Conservation (phyloP, 2,329 filamentous ascomycete species). For the Rhynchosporium graminicola region DNA sequence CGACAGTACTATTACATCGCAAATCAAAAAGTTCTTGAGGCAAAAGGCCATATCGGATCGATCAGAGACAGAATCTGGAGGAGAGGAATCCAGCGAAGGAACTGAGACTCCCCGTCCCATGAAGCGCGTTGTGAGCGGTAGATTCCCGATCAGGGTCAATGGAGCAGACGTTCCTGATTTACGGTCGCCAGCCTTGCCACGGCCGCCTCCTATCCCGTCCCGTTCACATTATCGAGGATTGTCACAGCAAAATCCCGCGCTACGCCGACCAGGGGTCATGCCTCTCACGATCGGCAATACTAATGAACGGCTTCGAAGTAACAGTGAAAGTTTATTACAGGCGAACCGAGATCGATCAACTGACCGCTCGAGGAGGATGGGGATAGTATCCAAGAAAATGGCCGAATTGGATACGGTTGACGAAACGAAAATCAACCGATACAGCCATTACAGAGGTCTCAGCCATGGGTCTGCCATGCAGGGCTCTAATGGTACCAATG, state of each 20-base stretch:
- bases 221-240: conserved; percentile 78
- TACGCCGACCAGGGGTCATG: conserved; percentile 72
- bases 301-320: conserved; percentile 67
- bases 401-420: conserved; percentile 64
- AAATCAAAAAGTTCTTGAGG: conserved; percentile 62
- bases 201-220: conserved; percentile 75
- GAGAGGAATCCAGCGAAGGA: conserved; percentile 69
- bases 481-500: conserved; percentile 39
- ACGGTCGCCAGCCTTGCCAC: conserved; percentile 65
- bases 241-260: conserved; percentile 64
- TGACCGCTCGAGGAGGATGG: conserved; percentile 63
- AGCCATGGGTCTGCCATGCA: conserved; percentile 71
- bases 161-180: conserved; percentile 68
- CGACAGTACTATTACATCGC: conserved; percentile 59
- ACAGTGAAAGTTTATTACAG: conserved; percentile 62
- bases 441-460: conserved; percentile 66
- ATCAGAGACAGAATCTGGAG: conserved; percentile 56
- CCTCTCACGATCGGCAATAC: conserved; percentile 67
- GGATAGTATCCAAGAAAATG: conserved; percentile 59
- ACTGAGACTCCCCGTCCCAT: conserved; percentile 75
- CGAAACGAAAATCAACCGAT: conserved; percentile 61
- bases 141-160: conserved; percentile 72
- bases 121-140: conserved; percentile 63
- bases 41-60: conserved; percentile 51
- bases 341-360: conserved; percentile 47